Conservation (phyloP, 805 yeast species). For the Metschnikowia koreensis region DNA sequence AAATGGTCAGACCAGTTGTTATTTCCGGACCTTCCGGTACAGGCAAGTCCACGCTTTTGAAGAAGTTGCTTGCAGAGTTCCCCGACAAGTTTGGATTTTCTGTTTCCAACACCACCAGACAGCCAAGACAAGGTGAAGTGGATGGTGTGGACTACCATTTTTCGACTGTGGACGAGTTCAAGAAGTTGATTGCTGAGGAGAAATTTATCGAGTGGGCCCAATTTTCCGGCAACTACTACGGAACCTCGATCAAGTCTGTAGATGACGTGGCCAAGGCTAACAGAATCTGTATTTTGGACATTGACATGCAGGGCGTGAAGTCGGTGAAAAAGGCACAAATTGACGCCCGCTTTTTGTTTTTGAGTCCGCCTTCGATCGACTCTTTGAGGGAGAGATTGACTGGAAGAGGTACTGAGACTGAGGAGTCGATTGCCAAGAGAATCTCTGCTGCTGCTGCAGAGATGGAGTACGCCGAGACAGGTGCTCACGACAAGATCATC, state of each 20-base stretch:
- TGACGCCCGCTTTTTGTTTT: constrained; percentile 80
- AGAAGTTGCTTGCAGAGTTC: constrained; percentile 83
- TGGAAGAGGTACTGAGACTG: constrained; percentile 94
- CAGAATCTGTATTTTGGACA: constrained; percentile 86
- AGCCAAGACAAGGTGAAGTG: constrained; percentile 88
- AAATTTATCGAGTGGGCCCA: constrained; percentile 97
- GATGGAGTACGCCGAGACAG: constrained; percentile 82
- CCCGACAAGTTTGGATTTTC: constrained; percentile 93
- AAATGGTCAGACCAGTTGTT: constrained; percentile 74
- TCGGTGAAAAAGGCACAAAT: constrained; percentile 79
- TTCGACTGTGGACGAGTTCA: constrained; percentile 74
- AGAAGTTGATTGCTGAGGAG: constrained; percentile 65
- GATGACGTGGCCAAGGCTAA: constrained; percentile 64
- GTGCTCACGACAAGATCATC: constrained; percentile 86
- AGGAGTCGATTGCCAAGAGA: constrained; percentile 80
- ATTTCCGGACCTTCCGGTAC: constrained; percentile 97
- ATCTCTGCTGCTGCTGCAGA: constrained; percentile 84
- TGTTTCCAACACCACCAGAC: constrained; percentile 88
- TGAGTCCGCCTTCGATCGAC: constrained; percentile 92
- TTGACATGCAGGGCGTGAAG: constrained; percentile 99
- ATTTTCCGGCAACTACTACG: constrained; percentile 96
- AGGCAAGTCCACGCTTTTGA: constrained; percentile 92
- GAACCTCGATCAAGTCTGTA: constrained; percentile 86
- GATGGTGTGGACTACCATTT: constrained; percentile 91
- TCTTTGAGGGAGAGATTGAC: constrained; percentile 69